Percentiles rank a stretch among this genome's conserved stretches.
Conservation (phyloP, 148 eudicot species). For the Fagopyrum tataricum region DNA sequence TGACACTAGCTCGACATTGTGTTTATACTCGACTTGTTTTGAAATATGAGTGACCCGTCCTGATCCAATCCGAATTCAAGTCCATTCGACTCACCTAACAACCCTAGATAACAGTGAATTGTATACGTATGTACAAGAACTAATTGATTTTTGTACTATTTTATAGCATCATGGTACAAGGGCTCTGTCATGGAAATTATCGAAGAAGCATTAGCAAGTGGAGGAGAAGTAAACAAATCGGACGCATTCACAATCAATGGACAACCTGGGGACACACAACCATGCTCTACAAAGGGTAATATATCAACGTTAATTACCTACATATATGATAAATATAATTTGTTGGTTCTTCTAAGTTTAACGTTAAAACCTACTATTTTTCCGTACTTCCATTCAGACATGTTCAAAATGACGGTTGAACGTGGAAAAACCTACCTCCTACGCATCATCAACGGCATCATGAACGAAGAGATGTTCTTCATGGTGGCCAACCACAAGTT, state of each 20-base stretch:
- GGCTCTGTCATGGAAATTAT: too few species aligned
- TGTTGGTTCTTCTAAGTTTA: too few species aligned
- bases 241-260: conserved; percentile 13
- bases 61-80: too few species aligned
- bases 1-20: too few species aligned
- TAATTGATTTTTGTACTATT: too few species aligned
- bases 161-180: too few species aligned
- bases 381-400: too few species aligned
- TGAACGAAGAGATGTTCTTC: conserved; percentile 5
- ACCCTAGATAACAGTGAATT: too few species aligned
- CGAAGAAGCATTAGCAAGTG: not conserved
- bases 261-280: conserved; percentile 8
- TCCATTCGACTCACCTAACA: too few species aligned
- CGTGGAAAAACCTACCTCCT: conserved; percentile 7
- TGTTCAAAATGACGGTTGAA: not conserved
- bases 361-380: conserved; percentile 1
- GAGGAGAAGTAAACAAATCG: conserved; percentile 1
- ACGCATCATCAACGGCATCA: conserved; percentile 6
- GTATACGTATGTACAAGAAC: too few species aligned
- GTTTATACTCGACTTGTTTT: too few species aligned
- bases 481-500: conserved; percentile 10
- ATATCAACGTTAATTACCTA: not conserved
- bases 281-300: conserved; percentile 8
- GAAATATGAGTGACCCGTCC: too few species aligned
- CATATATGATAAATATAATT: not conserved